Percentiles rank a stretch among this genome's conserved stretches.
Evolutionary conservation across 805 yeast species (phyloP).

Genomic region (Grigorovia humatica): DNA sequence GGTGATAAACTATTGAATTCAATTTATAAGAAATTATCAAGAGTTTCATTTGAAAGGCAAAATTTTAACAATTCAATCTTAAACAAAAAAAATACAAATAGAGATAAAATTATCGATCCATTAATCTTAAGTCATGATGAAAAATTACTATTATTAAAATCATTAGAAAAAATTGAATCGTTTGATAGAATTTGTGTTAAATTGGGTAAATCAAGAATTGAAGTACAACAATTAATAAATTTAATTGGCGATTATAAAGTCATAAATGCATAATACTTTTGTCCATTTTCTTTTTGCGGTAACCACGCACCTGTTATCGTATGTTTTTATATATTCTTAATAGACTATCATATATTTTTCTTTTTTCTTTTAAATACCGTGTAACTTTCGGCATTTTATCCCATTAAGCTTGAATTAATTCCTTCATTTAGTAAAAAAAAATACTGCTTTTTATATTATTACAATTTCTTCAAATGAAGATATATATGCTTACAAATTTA

Average conservation of each 20-base stretch:
- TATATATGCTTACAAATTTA: background rate
- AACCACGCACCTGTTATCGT: too few relatives aligned
- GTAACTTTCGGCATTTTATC: too few relatives aligned
- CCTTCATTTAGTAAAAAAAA: too few relatives aligned
- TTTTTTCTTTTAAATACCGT: too few relatives aligned
- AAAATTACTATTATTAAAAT: slow-evolving; percentile 30
- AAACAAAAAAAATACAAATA: background rate
- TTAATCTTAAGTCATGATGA: slow-evolving; percentile 6
- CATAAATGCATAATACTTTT: slow-evolving; percentile 28
- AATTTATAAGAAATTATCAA: slow-evolving; percentile 22
- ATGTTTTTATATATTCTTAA: too few relatives aligned
- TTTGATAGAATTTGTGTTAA: slow-evolving; percentile 66
- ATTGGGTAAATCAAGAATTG: slow-evolving; percentile 43
- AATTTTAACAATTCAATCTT: slow-evolving; percentile 3
- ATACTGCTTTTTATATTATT: background rate
- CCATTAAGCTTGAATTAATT: too few relatives aligned
- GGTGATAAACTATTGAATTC: slow-evolving; percentile 23
- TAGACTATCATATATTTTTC: too few relatives aligned
- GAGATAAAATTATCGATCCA: slow-evolving; percentile 1
- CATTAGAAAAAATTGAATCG: slow-evolving; percentile 42
- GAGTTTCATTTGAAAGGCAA: slow-evolving; percentile 19
- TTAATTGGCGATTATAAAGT: slow-evolving; percentile 42
- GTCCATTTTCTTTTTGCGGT: background rate
- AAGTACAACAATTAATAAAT: slow-evolving; percentile 41
- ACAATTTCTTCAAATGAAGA: background rate